These are phyloP conservation scores for Xanthoconium stramineum DNA, from an alignment of 768 basidiomycete genomes.

Conservation along the genomic window DNA sequence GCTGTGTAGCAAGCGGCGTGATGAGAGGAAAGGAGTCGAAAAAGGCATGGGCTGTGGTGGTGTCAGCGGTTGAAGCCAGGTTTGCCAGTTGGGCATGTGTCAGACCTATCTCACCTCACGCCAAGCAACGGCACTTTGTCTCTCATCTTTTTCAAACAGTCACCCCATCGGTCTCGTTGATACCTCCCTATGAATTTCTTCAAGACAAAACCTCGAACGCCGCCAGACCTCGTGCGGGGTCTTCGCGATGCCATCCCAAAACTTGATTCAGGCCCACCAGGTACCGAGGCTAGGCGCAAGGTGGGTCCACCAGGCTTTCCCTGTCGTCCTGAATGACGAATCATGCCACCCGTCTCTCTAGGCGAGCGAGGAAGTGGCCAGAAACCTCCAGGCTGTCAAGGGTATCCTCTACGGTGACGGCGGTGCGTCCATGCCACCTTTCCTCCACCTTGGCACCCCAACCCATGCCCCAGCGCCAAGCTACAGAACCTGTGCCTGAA, in stretches of 20 bases:
- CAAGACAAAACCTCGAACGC: conserved; percentile 85
- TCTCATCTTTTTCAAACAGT: neutral
- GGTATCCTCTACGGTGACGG: conserved; percentile 83
- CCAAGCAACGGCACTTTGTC: conserved; percentile 1
- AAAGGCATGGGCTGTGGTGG: conserved; percentile 13
- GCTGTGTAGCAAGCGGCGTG: conserved; percentile 7
- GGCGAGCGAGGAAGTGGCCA: conserved; percentile 88
- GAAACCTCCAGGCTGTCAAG: conserved; percentile 90
- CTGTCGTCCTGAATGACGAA: neutral
- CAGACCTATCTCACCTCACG: conserved; percentile 1
- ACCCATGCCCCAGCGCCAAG: neutral
- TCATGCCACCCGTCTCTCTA: conserved; percentile 29
- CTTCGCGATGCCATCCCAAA: conserved; percentile 76
- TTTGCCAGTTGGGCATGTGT: conserved; percentile 13
- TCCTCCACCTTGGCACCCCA: neutral
- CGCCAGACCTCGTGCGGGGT: conserved; percentile 81
- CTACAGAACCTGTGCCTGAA: conserved; percentile 78
- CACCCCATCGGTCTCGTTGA: neutral
- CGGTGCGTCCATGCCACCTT: conserved; percentile 45
- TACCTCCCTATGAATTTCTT: conserved; percentile 85
- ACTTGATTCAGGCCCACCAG: conserved; percentile 71
- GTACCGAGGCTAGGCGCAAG: conserved; percentile 76
- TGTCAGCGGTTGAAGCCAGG: neutral
- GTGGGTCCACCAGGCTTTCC: conserved; percentile 39
- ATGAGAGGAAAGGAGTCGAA: conserved; percentile 1